Base-by-base conservation (phyloP, 2,329 filamentous ascomycete species). In the Cordyceps farinosa region DNA sequence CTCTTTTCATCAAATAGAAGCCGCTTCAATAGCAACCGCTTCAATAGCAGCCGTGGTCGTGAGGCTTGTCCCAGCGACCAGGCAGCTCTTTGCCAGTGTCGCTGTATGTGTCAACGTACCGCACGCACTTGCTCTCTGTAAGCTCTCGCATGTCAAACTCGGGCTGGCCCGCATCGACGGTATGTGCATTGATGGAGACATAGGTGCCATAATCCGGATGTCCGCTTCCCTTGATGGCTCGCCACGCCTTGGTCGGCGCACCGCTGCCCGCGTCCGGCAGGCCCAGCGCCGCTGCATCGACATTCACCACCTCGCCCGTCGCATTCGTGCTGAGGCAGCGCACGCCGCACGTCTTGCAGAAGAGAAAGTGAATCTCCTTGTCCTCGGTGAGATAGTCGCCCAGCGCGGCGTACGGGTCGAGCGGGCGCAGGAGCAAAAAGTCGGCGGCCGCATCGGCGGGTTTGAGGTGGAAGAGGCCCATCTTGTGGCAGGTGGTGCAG, bases 401-500 rank as follows among this genome's bases (percentile, higher is more conserved):
- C 1, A 81, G 66, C 15, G 75, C 75, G 1, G 67, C 62, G 34
- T 73, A 64, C n/a, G 71, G 73, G 45, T 73, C 67, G 8, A 72
- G 61, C 2, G 79, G 79, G 4, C 72, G 74, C 1, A 79, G 72
- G 27, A 82, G 73, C 11, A 77, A 67, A 67, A 81, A 82, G 67
- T 81, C 78, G n/a, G 74, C 69, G 10, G 69, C 68, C 2, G 73
- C 63, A 45, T 72, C 65, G 45, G 70, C 70, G 7, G 77, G 73
- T 15, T 77, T 75, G 42, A 77, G 66, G 67, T 80, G 78, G 67
- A 80, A 78, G 63, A 77, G 72, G 45, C 73, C 74, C 69, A 77
- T 73, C 66, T 80, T 81, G 48, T 78, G 74, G 69, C 78, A 81
- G 15, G 74, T 76, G n/a, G 70, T 75, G 69, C 78, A 81, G 65